Evolutionary conservation across 768 basidiomycete species (phyloP).

Genomic region (Porphyrellus cyaneotinctus): DNA sequence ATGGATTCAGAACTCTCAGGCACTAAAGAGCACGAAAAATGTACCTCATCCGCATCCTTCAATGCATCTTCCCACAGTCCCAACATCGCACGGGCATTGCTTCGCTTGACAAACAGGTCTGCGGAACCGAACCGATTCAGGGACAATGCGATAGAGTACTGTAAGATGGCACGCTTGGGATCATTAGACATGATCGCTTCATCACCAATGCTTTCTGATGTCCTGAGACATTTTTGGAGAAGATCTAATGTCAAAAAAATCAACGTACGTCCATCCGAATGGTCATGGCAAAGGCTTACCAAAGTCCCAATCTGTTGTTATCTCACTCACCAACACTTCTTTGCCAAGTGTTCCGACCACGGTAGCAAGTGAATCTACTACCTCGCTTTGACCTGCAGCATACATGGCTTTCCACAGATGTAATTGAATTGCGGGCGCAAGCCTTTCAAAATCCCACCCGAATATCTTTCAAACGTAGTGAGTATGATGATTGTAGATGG

Average conservation of each 20-base stretch:
- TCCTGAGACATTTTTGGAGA: neutral
- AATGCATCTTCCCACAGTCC: conserved; percentile 8
- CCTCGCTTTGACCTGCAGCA: neutral
- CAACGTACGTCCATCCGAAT: neutral
- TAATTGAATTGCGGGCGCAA: neutral
- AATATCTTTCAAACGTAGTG: conserved; percentile 2
- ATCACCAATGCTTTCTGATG: neutral
- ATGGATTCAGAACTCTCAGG: neutral
- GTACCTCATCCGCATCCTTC: conserved; percentile 12
- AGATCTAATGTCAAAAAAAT: neutral
- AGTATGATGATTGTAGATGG: neutral
- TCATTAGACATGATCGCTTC: neutral
- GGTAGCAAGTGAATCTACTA: neutral
- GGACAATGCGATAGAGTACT: neutral
- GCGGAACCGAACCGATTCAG: neutral
- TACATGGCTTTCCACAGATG: neutral
- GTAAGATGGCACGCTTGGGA: neutral
- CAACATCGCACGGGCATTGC: neutral
- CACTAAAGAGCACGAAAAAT: rapidly evolving
- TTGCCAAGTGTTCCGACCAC: neutral
- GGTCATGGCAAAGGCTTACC: neutral
- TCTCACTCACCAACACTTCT: neutral
- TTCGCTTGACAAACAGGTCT: conserved; percentile 7
- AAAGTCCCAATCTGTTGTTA: neutral
- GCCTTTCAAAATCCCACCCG: conserved; percentile 15